Percentiles rank a stretch among this genome's conserved stretches.
Conservation (phyloP, 306 rosid genomes). For the Ormosia semicastrata region DNA sequence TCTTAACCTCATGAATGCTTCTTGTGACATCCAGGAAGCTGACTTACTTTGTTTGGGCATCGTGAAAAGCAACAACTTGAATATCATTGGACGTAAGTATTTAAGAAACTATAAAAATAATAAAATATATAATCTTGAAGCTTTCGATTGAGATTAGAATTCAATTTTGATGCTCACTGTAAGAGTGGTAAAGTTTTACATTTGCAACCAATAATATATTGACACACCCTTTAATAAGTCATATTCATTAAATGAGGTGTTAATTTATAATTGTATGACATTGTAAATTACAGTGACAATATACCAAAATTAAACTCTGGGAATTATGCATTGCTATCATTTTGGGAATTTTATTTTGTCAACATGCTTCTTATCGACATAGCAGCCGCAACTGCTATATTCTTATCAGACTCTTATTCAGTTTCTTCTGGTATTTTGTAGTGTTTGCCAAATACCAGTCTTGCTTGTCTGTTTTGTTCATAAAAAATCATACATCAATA, state of each 20-base stretch:
- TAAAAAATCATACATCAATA: slow-evolving; percentile 1
- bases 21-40: slow-evolving; percentile 43
- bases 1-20: slow-evolving; percentile 8
- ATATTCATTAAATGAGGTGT: too few species aligned
- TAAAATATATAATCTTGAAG: not conserved
- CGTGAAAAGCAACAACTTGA: slow-evolving; percentile 53
- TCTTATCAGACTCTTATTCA: not conserved
- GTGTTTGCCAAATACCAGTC: not conserved
- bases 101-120: not conserved
- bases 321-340: not conserved
- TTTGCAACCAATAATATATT: too few species aligned
- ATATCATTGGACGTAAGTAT: slow-evolving; percentile 91
- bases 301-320: too few species aligned
- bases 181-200: too few species aligned
- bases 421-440: not conserved
- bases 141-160: not conserved
- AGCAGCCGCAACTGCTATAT: not conserved
- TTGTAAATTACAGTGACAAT: too few species aligned
- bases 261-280: too few species aligned
- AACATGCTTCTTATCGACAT: not conserved
- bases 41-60: slow-evolving; percentile 52
- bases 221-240: too few species aligned
- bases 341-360: not conserved
- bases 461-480: not conserved
- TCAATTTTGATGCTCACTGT: too few species aligned